Evolutionary conservation across 352 stramenopile genomes (phyloP), one percentile per base, ranked within the genome.

Genomic region (Albugo candida): DNA sequence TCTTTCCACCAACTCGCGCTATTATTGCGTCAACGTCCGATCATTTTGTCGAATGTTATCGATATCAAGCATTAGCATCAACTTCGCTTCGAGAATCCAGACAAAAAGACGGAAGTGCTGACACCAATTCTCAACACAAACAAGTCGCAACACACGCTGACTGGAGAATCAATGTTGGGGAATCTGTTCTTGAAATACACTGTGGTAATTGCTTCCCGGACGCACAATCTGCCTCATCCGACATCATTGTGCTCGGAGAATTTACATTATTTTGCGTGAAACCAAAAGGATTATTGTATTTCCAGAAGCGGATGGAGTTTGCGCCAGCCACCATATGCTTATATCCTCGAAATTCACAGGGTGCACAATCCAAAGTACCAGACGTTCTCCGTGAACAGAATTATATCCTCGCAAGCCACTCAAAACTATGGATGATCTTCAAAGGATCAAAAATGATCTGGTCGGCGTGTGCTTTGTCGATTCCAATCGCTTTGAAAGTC

Each of bases 31-130:
- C 65, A 31, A 89, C 80, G 18, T 85, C 70, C 11, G 75, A 93
- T 41, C 59, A 92, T 24, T 67, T 84, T 39, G 44, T 94, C 8
- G 77, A 92, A 48, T 92, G 81, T 54, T 95, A 94, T 51, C 71
- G 71, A 17, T 86, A 83, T 52, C 79, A 93, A 54, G 79, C 86
- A 6, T 52, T 93, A 14, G 74, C 74, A 14, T 80, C 70, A 0
- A 71, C 74, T 13, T 86, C 74, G 17, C 53, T 86, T 31, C 78
- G 80, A 46, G 43, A 48, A 24, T 54, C 62, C 0, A 61, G 67
- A 13, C 55, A 68, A 3, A 60, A 72, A 16, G 19, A 35, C 13
- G 49, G 49, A 40, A 42, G 34, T 34, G 49, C 46, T 16, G 24
- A 36, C 1, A 20, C 37, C 43, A 58, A 41, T 24, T 64, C 64